Percentiles rank a stretch among this genome's conserved stretches.
Evolutionary conservation across 192 early-diverging fungal species (phyloP).

Genomic region (Coemansia sp.): DNA sequence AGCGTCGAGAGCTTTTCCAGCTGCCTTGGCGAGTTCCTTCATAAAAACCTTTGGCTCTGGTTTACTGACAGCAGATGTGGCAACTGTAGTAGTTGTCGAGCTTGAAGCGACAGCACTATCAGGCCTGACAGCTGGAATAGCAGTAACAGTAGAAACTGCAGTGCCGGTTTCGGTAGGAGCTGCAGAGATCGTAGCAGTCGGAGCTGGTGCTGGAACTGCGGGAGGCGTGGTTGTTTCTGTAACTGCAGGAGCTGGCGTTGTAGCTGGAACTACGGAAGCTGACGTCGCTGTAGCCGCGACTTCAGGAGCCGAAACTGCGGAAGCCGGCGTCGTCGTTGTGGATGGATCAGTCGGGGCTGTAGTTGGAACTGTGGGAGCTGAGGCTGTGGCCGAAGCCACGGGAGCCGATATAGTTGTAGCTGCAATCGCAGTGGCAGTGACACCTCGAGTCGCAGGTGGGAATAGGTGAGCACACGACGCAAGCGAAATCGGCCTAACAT

Average conservation of each 20-base stretch:
- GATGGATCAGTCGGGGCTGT: background rate
- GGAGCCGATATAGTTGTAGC: background rate
- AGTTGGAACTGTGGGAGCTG: background rate
- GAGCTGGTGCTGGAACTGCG: background rate
- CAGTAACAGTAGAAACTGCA: background rate
- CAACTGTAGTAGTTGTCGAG: background rate
- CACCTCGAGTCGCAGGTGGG: background rate
- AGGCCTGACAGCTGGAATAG: background rate
- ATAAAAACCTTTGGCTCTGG: background rate
- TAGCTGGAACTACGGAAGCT: background rate
- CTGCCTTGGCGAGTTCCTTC: background rate
- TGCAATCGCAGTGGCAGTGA: background rate
- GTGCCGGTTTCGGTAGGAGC: background rate
- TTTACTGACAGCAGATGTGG: background rate
- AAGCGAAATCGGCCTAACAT: background rate
- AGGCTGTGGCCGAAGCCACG: background rate
- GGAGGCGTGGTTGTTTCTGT: background rate
- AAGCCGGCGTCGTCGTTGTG: background rate
- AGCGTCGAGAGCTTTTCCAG: background rate
- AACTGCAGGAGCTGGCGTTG: background rate
- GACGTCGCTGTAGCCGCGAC: background rate
- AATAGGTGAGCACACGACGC: background rate
- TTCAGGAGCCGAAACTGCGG: background rate
- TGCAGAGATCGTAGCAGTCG: background rate
- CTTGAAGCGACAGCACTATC: background rate